Conservation (phyloP, 2,329 filamentous ascomycete species). For the Fusarium protoensiforme region DNA sequence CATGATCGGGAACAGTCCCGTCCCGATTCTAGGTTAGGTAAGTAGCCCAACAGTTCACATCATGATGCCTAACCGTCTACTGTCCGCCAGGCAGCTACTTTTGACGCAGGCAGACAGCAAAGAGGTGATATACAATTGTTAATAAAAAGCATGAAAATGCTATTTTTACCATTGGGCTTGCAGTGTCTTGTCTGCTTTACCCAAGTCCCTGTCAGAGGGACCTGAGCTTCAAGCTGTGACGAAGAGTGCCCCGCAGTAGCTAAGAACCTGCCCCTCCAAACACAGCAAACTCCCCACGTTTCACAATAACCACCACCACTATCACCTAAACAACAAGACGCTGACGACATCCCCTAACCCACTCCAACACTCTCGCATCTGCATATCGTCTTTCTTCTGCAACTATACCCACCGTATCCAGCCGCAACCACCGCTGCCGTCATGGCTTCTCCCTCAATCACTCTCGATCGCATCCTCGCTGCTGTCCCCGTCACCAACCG, state of each 20-base stretch:
- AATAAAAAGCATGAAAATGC: not conserved
- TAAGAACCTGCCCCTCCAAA: conserved; percentile 29
- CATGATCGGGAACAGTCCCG: not conserved
- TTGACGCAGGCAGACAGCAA: not conserved
- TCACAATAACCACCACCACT: conserved; percentile 14
- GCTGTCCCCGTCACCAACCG: conserved; percentile 85
- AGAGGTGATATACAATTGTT: not conserved
- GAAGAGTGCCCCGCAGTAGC: conserved; percentile 29
- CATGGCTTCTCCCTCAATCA: conserved; percentile 60
- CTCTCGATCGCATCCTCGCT: conserved; percentile 79
- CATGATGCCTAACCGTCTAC: not conserved
- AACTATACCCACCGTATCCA: not conserved
- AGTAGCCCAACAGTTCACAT: not conserved
- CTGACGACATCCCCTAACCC: conserved; percentile 22
- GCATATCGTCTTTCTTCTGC: not conserved
- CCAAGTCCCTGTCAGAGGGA: not conserved
- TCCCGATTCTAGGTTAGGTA: not conserved
- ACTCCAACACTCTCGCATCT: conserved; percentile 6
- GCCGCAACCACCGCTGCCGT: conserved; percentile 2
- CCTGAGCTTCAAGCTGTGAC: conserved; percentile 7
- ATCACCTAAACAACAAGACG: conserved; percentile 5
- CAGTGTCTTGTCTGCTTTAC: not conserved
- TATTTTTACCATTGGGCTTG: not conserved
- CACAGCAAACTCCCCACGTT: conserved; percentile 24
- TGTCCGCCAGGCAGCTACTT: not conserved